Evolutionary conservation across 2,329 filamentous ascomycete species (phyloP).

Genomic region (Claviceps monticola): DNA sequence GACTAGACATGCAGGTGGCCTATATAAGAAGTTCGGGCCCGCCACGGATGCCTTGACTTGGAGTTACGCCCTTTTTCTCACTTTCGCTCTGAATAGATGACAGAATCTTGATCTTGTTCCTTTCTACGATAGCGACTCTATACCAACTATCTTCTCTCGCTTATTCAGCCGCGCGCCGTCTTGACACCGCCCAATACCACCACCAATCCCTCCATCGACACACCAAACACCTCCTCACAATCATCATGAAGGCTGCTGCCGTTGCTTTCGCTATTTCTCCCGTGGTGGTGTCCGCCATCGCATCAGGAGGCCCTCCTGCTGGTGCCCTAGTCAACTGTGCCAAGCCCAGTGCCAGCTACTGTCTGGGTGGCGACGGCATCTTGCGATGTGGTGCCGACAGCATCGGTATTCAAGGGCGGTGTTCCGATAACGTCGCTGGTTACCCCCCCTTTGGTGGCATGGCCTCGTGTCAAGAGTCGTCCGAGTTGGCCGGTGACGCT

Average conservation of each 20-base stretch:
- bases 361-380: constrained; percentile 32
- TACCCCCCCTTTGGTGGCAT: constrained; percentile 24
- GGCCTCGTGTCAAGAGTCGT: constrained; percentile 28
- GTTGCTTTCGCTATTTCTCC: constrained; percentile 19
- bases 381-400: constrained; percentile 27
- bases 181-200: not conserved
- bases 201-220: not conserved
- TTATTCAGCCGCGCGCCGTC: not conserved
- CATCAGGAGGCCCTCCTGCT: constrained; percentile 25
- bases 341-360: constrained; percentile 28
- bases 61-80: not conserved
- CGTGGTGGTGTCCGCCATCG: constrained; percentile 22
- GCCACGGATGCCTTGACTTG: not conserved
- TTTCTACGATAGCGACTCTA: not conserved
- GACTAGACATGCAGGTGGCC: not conserved
- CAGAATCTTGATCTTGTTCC: not conserved
- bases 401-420: constrained; percentile 27
- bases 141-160: not conserved
- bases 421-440: constrained; percentile 29
- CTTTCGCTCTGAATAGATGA: not conserved
- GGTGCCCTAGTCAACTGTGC: constrained; percentile 22
- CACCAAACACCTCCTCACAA: not conserved
- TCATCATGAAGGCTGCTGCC: constrained; percentile 21
- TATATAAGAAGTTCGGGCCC: constrained; percentile 2
- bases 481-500: constrained; percentile 26